Evolutionary conservation across 257 asterid genomes (phyloP), one percentile per base, ranked within the genome.

Genomic region (Orobanche coerulescens): DNA sequence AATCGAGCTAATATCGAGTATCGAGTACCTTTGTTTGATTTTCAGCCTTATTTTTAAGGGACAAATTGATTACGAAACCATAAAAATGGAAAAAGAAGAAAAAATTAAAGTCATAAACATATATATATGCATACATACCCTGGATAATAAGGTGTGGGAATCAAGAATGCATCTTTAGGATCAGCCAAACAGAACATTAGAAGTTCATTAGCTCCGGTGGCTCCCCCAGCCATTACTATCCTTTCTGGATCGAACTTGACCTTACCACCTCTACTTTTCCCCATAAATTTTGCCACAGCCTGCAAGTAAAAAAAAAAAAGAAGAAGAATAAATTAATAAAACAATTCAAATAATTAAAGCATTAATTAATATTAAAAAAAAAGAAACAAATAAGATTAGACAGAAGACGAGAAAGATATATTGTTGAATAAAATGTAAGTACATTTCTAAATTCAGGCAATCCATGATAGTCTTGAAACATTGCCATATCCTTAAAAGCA

Each of bases 381-480:
- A 30, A 30, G 36, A 30, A 30, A 30, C 3, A 30, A 7, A 44
- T 14, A 16, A 44, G 4, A 16, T 4, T 44, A 2, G 16, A 6
- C 4, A 12, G 4, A 14, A 14, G 10, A 44, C 0, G 7, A 20
- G 10, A n/a, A 12, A 34, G 25, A 20, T 7, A 16, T 1, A 23
- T 4, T 67, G 11, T 1, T 22, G 9, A 1, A 14, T 13, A 24
- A 13, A n/a, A 10, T 53, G 52, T 3, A 6, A 70, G 0, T 70
- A 85, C 95, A 18, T 58, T 60, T 90, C 91, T 78, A 34, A 87
- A 90, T 54, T 77, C 58, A 6, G 90, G 79, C 76, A 84, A 66
- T 65, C 97, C 97, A 22, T 90, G 97, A 71, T 90, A 90, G 61
- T 90, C 96, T 75, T 90, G 97, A 31, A 76, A 87, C 16, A 71